Evolutionary conservation across 306 rosid species (phyloP), one percentile per base, ranked within the genome.

Genomic region (Mimosa pudica): DNA sequence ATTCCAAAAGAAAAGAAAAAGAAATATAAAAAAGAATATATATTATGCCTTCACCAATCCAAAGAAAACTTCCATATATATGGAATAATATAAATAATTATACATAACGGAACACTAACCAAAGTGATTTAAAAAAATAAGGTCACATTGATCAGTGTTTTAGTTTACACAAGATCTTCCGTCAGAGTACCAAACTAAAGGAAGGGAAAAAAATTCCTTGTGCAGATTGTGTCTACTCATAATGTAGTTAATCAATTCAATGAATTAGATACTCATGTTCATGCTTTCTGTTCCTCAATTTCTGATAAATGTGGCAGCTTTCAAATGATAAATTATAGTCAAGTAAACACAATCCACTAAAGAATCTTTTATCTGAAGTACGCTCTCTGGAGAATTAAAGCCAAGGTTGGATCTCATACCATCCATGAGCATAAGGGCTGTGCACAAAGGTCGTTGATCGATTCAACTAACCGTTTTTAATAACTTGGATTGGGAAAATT

Each of bases 111-210:
- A 70, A 20, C 60, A 62, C 44, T 38, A 17, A 70, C 7, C 35
- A 38, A 17, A 63, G 10, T 2, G 47, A 33, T n/a, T 63, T 9
- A 64, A 77, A 42, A 33, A 68, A 44, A 44, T 17, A 0, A 54
- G 7, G 61, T 71, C 75, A 77, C 75, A 72, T 54, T 54, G 45
- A 52, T 24, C 65, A 41, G 24, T 30, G 7, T 46, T 52, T 17
- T 17, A 30, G 11, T 17, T 17, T 11, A 60, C n/a, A 77, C 32
- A 65, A n/a, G 44, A 44, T 20, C 71, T 18, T 42, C 70, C 71
- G 41, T 66, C 62, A 44, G 30, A 82, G 54, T 62, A 54, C 74
- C 63, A 47, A 68, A 42, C 18, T 35, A 60, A 10, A 2, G 33
- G 46, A 10, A 0, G 32, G 4, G 4, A 16, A 41, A 2, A 7